Evolutionary conservation across 768 basidiomycete genomes (phyloP).

Genomic region (Suillus placidus): DNA sequence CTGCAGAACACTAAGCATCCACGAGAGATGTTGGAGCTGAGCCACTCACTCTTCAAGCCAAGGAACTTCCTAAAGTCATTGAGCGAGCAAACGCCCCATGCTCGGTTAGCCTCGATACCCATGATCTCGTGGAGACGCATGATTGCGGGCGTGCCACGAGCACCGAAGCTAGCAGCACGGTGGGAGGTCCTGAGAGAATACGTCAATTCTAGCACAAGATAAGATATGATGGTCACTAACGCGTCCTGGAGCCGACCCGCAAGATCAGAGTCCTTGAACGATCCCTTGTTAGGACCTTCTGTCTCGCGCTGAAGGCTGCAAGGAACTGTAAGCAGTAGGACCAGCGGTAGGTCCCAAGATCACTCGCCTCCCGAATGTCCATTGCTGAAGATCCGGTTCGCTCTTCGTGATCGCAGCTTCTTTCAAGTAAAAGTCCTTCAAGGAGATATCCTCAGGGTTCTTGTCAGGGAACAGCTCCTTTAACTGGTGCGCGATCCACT

Average conservation of each 20-base stretch:
- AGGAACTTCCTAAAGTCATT: constrained; percentile 87
- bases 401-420: constrained; percentile 40
- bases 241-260: constrained; percentile 68
- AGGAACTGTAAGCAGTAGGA: constrained; percentile 10
- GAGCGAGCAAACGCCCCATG: constrained; percentile 81
- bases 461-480: constrained; percentile 55
- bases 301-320: constrained; percentile 60
- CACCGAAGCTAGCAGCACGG: constrained; percentile 73
- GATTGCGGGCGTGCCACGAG: constrained; percentile 71
- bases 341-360: background rate
- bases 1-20: constrained; percentile 37
- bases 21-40: background rate
- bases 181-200: constrained; percentile 57
- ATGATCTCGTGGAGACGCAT: constrained; percentile 83
- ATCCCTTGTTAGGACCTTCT: constrained; percentile 39
- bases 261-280: constrained; percentile 71
- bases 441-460: constrained; percentile 47
- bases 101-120: constrained; percentile 77
- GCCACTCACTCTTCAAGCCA: constrained; percentile 66
- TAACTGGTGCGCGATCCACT: constrained; percentile 62
- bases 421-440: constrained; percentile 53
- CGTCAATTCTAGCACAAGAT: constrained; percentile 5
- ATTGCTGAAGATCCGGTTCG: constrained; percentile 55
- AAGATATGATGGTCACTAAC: constrained; percentile 42
- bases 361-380: constrained; percentile 68